phyloP scores from a whole-genome alignment of 2,329 filamentous ascomycete genomes.

The Sphaerulina musiva region DNA sequence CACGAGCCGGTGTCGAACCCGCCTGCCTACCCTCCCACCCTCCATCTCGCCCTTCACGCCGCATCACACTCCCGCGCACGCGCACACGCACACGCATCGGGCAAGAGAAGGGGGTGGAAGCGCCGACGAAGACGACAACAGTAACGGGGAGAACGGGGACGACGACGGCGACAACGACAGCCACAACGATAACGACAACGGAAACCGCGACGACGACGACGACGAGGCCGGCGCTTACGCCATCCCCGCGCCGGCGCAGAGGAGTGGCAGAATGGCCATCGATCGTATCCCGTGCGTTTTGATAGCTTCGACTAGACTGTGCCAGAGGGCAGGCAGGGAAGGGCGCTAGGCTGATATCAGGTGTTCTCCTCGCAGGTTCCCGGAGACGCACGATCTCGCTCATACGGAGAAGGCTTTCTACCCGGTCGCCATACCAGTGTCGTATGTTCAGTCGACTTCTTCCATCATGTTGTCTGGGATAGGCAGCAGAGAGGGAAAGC shows the following conservation, averaged over 20 bases:
- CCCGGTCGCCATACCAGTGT: constrained; percentile 44
- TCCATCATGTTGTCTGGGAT: constrained; percentile 22
- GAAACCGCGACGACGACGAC: neutral
- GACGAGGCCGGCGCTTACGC: neutral
- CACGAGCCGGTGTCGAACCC: neutral
- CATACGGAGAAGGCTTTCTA: constrained; percentile 42
- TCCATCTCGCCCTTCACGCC: neutral
- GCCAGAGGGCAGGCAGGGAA: neutral
- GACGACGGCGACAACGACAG: neutral
- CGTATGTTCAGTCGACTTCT: constrained; percentile 38
- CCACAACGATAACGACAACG: neutral
- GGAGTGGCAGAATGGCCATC: constrained; percentile 27
- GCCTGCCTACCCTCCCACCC: neutral
- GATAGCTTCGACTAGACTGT: neutral
- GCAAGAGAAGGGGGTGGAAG: neutral
- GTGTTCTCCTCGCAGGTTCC: constrained; percentile 34
- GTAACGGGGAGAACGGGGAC: neutral
- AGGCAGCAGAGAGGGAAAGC: neutral
- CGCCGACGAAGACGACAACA: neutral
- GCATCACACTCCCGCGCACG: neutral
- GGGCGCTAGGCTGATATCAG: constrained; percentile 1
- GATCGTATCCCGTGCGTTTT: constrained; percentile 25
- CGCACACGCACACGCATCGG: neutral
- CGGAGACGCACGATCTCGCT: constrained; percentile 43
- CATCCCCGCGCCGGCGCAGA: neutral